phyloP scores from a whole-genome alignment of 257 asterid species.

The Salvia splendens region DNA sequence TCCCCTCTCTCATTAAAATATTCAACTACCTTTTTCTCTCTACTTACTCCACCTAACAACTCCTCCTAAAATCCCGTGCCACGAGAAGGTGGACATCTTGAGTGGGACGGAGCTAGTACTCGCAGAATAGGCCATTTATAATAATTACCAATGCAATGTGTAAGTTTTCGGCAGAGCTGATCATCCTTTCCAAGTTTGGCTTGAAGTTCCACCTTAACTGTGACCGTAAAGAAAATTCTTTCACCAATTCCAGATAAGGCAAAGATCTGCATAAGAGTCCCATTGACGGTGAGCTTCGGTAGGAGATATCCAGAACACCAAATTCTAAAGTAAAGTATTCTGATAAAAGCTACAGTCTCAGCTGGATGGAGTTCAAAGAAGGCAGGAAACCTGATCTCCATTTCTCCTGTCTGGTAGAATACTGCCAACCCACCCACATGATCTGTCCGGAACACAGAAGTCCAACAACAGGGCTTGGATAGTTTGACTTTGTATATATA shows the following conservation, averaged over 20 bases:
- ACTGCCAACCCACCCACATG: slow-evolving; percentile 60
- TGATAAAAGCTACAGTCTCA: slow-evolving; percentile 21
- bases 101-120: neutral
- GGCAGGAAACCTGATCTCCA: slow-evolving; percentile 70
- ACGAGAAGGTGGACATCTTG: too few species aligned
- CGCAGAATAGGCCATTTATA: slow-evolving; percentile 21
- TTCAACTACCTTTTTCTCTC: too few species aligned
- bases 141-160: slow-evolving; percentile 65
- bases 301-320: slow-evolving; percentile 16
- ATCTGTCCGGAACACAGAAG: slow-evolving; percentile 56
- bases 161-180: slow-evolving; percentile 61
- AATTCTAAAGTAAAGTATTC: neutral
- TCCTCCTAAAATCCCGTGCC: too few species aligned
- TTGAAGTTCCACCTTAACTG: slow-evolving; percentile 78
- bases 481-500: slow-evolving; percentile 65
- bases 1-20: too few species aligned
- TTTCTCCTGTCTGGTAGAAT: slow-evolving; percentile 72
- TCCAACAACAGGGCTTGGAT: slow-evolving; percentile 73
- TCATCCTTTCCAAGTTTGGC: slow-evolving; percentile 70
- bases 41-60: too few species aligned
- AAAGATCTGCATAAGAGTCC: slow-evolving; percentile 63
- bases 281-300: slow-evolving; percentile 26
- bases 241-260: slow-evolving; percentile 78
- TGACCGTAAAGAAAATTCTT: slow-evolving; percentile 59
- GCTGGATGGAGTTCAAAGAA: slow-evolving; percentile 24